Base-by-base conservation (phyloP, 768 basidiomycete genomes). In the Termitomyces sp. region DNA sequence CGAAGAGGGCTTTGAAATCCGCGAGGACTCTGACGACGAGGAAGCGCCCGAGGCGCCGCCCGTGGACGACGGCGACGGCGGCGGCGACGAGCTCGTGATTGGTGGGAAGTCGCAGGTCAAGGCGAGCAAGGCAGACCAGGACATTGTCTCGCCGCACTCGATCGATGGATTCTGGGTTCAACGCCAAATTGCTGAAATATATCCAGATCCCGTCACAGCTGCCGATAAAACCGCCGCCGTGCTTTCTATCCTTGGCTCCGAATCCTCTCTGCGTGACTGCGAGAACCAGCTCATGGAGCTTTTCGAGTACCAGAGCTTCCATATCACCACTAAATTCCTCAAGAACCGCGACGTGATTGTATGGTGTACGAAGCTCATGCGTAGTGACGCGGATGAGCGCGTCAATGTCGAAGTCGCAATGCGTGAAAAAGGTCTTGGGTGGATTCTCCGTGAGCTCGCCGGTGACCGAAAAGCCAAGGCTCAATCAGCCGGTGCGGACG, bases 161-260 rank as follows among this genome's bases (percentile, higher is more conserved):
- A 87, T 99, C 66, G 96, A 99, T 70, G 96, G 85, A 28, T 98
- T 98, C 84, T 99, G 95, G 95, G 92, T 99, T 0, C 97, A 99
- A 67, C 88, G 95, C 1, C 90, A 96, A 58, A 87, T 98, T 52
- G 84, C 91, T 0, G 87, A 92, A 67, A 80, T 94, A 14, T 98
- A 97, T 67, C 82, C 95, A 5, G 97, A 99, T 68, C 92, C 97
- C 2, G 88, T 94, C 65, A 97, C 93, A 16, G 91, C 94, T 3
- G 88, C 94, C 56, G 90, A 93, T 72, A 95, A 98, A 66, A 91
- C 97, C 0, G 75, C 88, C 1, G 74, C 86, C 10, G 94, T 95
- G 1, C 85, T 98, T 54, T 82, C 83, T 54, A 85, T 93, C 66
- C 88, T 97, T 49, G 85, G 86, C 24, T 94, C 93, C 2, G 94